Evolutionary conservation across 495 filamentous ascomycete species (phyloP), one percentile per base, ranked within the genome.

Genomic region (Xylaria castorea): DNA sequence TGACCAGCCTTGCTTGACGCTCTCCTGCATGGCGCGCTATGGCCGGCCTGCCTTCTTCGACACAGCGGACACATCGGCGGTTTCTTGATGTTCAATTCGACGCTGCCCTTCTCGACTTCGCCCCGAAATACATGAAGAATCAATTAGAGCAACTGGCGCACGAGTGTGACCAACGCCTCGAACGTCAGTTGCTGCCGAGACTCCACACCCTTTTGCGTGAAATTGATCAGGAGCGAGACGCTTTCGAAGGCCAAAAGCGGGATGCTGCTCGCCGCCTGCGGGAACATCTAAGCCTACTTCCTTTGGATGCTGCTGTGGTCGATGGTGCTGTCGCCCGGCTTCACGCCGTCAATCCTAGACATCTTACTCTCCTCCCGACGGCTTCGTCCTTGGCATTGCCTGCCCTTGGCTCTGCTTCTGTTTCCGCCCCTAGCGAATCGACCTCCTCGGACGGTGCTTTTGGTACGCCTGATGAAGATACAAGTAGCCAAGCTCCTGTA

Each of bases 141-240:
- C 74, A 80, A 71, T 61, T 80, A n/a, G 74, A 75, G 42, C 73
- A 68, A 34, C 30, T 78, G 32, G 75, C 78, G 8, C 78, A 57
- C 7, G 75, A 78, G 60, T 67, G 74, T 62, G 78, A 78, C 70
- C 73, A 78, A 46, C 73, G 73, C 57, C 66, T 80, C 36, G 78
- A 75, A 30, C 74, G 76, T 14, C 71, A 74, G 62, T 58, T 76
- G 38, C 73, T 80, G 25, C 78, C 78, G 2, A 73, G 69, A 60
- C 70, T 80, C 16, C 71, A 71, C 27, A 73, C 71, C 25, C 53
- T 78, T 38, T 66, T 80, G 36, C 71, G 73, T 62, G 74, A 78
- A 38, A 70, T 80, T 7, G 76, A 80, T 25, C 71, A 44, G 36
- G 74, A 76, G 70, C 75, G 78, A 20, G 69, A 74, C 27, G 65